phyloP scores from a whole-genome alignment of 257 asterid genomes.

The Salvia miltiorrhiza region DNA sequence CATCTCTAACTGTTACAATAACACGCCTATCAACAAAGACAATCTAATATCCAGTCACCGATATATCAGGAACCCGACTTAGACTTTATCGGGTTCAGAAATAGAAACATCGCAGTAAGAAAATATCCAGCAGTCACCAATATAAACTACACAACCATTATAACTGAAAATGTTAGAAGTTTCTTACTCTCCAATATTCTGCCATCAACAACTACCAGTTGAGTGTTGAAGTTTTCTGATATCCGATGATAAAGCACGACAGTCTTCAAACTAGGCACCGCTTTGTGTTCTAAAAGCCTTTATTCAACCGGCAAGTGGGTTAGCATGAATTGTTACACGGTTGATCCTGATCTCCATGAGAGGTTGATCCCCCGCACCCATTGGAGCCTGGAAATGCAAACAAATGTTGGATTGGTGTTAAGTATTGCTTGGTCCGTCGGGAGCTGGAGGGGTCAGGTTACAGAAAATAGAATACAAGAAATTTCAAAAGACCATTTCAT shows the following conservation, averaged over 20 bases:
- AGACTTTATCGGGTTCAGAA: background rate
- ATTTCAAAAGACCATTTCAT: background rate
- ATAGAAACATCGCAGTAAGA: background rate
- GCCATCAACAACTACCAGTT: too few relatives aligned
- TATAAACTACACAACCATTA: background rate
- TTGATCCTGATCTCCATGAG: slow-evolving; percentile 90
- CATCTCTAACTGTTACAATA: background rate
- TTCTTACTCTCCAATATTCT: background rate
- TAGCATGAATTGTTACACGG: slow-evolving; percentile 89
- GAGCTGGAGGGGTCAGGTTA: background rate
- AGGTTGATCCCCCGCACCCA: slow-evolving; percentile 88
- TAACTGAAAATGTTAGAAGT: background rate
- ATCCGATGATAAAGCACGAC: slow-evolving; percentile 3
- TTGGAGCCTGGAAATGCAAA: slow-evolving; percentile 61
- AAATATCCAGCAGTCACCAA: background rate
- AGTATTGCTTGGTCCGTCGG: background rate
- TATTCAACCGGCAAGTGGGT: slow-evolving; percentile 84
- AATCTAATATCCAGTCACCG: background rate
- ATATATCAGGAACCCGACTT: background rate
- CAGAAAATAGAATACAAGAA: background rate
- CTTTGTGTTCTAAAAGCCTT: background rate
- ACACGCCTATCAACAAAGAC: background rate
- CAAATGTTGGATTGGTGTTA: background rate
- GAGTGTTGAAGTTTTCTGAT: background rate
- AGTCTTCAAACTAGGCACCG: background rate